Evolutionary conservation across 768 basidiomycete genomes (phyloP), one percentile per base, ranked within the genome.

Genomic region (Lentinus tigrinus): DNA sequence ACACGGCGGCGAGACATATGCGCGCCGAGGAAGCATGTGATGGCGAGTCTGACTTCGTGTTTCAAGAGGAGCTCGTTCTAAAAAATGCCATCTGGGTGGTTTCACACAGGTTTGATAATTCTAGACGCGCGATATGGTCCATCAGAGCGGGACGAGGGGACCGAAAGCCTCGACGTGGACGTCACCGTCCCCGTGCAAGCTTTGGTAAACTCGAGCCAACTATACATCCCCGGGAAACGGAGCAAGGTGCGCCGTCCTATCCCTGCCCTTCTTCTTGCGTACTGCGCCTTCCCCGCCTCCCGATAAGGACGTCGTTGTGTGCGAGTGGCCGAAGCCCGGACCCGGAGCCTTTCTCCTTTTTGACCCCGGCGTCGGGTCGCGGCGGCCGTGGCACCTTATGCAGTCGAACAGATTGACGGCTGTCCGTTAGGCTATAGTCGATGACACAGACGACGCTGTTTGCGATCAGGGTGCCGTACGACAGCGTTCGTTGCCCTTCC

Each of bases 181-280:
- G 92, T 95, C 39, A 92, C 89, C 4, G 76, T 90, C 42, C 84
- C 93, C 6, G 69, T 95, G 50, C 93, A 95, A 74, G 85, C 89
- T 19, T 77, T 95, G 21, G 90, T 96, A 49, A 80, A 83, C 65
- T 81, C 86, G 62, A 88, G 88, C 38, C 91, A 92, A 67, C 68
- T 97, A 50, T 82, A 85, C 67, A 87, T 95, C 60, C 84, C 93
- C 40, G 84, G 85, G 51, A 86, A 85, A 46, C 78, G 87, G 65
- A 77, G 83, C 47, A 96, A 95, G 81, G 89, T 91, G 66, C 63
- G 76, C 58, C 23, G 51, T 52, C 36, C 51, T 52, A 49, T 63
- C 51, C 40, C 49, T 14, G 31, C 42, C 47, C 40, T 13, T 40
- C 11, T 24, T 42, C 19, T 21, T 44, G 54, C 39, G 24, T 50